These are phyloP conservation scores for Eucalyptus curtisii DNA, from an alignment of 345 rosid species.

Conservation along the genomic window DNA sequence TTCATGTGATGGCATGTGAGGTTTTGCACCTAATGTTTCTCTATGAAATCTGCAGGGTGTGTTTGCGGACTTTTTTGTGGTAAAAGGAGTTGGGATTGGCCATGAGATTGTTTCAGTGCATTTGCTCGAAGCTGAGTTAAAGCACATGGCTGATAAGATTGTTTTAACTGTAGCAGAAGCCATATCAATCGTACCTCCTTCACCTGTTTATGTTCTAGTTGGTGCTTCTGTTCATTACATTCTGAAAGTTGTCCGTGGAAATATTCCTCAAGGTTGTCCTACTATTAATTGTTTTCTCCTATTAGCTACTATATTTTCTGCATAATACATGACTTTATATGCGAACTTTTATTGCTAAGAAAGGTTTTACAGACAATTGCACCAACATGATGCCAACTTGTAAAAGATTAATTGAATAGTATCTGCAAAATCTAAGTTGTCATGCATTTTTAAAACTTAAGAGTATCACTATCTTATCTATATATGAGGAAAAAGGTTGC, in stretches of 20 bases:
- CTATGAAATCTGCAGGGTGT: constrained; percentile 53
- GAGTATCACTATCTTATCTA: neutral
- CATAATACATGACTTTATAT: neutral
- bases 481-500: neutral
- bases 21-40: neutral
- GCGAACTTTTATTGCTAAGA: neutral
- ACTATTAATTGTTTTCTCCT: neutral
- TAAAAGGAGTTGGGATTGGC: constrained; percentile 74
- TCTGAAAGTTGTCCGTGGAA: constrained; percentile 71
- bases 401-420: neutral
- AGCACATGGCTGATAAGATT: constrained; percentile 57
- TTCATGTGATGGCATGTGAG: neutral
- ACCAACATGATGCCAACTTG: neutral
- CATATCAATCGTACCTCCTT: constrained; percentile 82
- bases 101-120: constrained; percentile 81
- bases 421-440: neutral
- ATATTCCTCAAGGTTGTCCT: constrained; percentile 63
- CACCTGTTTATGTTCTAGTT: constrained; percentile 75
- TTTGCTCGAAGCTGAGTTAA: constrained; percentile 56
- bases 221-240: constrained; percentile 65
- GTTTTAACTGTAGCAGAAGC: constrained; percentile 95
- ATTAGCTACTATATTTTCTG: neutral
- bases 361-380: neutral
- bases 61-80: constrained; percentile 77
- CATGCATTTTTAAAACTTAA: neutral